phyloP scores from a whole-genome alignment of 257 asterid genomes.

The Linderniella brevidens region DNA sequence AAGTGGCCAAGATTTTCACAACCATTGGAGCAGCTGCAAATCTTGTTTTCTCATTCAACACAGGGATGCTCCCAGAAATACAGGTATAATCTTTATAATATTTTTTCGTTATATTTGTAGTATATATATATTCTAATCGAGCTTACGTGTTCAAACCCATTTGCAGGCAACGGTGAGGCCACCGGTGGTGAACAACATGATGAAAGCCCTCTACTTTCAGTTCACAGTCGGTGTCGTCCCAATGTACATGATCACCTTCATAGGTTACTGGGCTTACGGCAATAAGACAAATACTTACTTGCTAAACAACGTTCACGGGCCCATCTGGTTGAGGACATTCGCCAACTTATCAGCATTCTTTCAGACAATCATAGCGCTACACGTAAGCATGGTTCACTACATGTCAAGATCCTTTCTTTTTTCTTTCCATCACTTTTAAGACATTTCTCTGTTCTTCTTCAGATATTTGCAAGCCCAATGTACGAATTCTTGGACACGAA shows the following conservation, averaged over 20 bases:
- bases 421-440: neutral
- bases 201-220: constrained; percentile 85
- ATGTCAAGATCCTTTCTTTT: neutral
- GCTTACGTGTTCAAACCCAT: constrained; percentile 3
- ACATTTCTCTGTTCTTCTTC: constrained; percentile 6
- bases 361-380: constrained; percentile 75
- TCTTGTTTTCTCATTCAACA: constrained; percentile 59
- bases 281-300: constrained; percentile 51
- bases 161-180: constrained; percentile 76
- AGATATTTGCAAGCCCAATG: constrained; percentile 99
- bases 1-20: constrained; percentile 22
- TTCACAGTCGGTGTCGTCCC: constrained; percentile 78
- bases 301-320: constrained; percentile 72
- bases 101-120: neutral
- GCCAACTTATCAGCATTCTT: constrained; percentile 73
- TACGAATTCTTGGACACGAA: constrained; percentile 83
- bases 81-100: constrained; percentile 18
- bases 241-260: constrained; percentile 66
- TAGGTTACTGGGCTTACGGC: constrained; percentile 98
- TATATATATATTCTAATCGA: neutral
- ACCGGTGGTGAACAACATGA: constrained; percentile 85
- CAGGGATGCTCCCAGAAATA: constrained; percentile 78
- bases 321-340: constrained; percentile 54
- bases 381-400: constrained; percentile 14
- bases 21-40: constrained; percentile 53